Base-by-base conservation (phyloP, 2,329 filamentous ascomycete species). In the Xylaria sp. region DNA sequence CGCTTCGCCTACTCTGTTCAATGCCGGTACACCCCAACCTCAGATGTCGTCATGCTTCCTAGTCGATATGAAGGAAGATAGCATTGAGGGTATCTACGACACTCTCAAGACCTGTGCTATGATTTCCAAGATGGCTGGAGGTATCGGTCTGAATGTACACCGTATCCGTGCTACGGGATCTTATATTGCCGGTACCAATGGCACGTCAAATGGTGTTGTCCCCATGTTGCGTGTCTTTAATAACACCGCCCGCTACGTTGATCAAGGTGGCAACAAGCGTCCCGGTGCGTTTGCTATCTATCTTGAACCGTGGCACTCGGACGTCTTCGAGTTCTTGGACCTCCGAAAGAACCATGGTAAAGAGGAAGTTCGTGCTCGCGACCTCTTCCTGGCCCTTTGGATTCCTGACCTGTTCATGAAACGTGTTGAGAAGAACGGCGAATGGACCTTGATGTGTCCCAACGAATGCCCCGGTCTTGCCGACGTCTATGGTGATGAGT, bases 401-500 rank as follows among this genome's bases (percentile, higher is more conserved):
- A 97, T 97, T 61, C 94, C 95, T 15, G 95, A 99, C 83, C 87
- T 99, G 47, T 99, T 99, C 88, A 99, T 99, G 95, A 96, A 97
- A 86, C 93, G 95, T 78, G 94, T 99, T 60, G 93, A 99, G 82
- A 89, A 92, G 84, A 99, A 99, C 78, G 90, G 88, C 60, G 91
- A 95, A 64, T 99, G 95, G 95, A 98, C 95, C 17, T 84, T 99
- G 45, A 97, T 99, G 90, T 99, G 95, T 79, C 95, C 95, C 67
- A 96, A 96, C 74, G 95, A 99, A 80, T 95, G 92, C 74, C 91
- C 94, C 62, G 95, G 94, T 61, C 87, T 99, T 67, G 94, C 95
- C 61, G 95, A 99, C 78, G 92, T 96, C 74, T 98, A 98, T 73
- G 95, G 95, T 65, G 95, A 98, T 0, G 94, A 98, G 80, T 99